Evolutionary conservation across 805 yeast genomes (phyloP).

Genomic region (Pichia cabralensis): DNA sequence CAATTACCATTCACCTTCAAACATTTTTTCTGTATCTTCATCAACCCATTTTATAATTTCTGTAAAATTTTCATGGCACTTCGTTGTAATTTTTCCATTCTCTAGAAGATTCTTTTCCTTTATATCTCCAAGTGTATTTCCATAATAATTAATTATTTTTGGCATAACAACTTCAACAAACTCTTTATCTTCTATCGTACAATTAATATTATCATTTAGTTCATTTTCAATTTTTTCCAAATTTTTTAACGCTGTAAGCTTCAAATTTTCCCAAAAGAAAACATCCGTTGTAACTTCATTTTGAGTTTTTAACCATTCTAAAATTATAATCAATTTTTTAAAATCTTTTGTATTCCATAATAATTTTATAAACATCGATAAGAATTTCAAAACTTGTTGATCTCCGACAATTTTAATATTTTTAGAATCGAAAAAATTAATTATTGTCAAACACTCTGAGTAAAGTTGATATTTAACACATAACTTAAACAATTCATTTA

Average conservation of each 20-base stretch:
- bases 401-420: conserved; percentile 7
- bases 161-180: conserved; percentile 8
- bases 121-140: conserved; percentile 8
- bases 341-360: conserved; percentile 7
- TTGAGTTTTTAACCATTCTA: conserved; percentile 10
- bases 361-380: conserved; percentile 10
- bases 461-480: conserved; percentile 7
- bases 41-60: conserved; percentile 14
- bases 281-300: conserved; percentile 8
- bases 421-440: conserved; percentile 1
- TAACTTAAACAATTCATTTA: conserved; percentile 8
- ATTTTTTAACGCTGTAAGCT: conserved; percentile 4
- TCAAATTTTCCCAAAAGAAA: conserved; percentile 5
- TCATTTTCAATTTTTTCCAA: conserved; percentile 5
- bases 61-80: conserved; percentile 8
- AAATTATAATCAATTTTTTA: conserved; percentile 5
- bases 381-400: conserved; percentile 8
- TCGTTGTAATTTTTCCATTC: conserved; percentile 4
- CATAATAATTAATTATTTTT: conserved; percentile 12
- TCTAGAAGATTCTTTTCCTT: conserved; percentile 3
- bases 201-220: background rate
- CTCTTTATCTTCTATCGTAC: background rate
- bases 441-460: conserved; percentile 1
- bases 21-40: conserved; percentile 8
- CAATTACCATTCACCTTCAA: conserved; percentile 8